These are phyloP conservation scores for Naganishia vaughanmartiniae DNA, from an alignment of 768 basidiomycete species.

Conservation along the genomic window DNA sequence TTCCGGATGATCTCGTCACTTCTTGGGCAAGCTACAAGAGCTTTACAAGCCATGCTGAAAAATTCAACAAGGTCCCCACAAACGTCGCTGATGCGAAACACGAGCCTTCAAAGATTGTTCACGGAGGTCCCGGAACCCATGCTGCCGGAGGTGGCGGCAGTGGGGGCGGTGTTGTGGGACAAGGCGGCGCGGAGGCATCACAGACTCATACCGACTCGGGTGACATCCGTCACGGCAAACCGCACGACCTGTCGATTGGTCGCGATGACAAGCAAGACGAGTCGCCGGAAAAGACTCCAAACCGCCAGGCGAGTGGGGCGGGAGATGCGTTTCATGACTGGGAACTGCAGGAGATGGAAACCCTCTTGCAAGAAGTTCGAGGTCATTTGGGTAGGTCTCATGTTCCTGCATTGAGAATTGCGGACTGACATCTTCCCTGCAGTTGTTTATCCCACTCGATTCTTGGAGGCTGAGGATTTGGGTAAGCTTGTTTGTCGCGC, in stretches of 20 bases:
- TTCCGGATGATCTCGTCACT: slow-evolving; percentile 86
- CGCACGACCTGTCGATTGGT: neutral
- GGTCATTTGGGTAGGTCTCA: slow-evolving; percentile 77
- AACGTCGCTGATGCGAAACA: slow-evolving; percentile 44
- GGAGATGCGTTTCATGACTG: slow-evolving; percentile 73
- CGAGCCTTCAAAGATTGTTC: slow-evolving; percentile 48
- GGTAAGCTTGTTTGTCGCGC: neutral
- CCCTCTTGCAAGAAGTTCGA: slow-evolving; percentile 66
- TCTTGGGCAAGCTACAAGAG: slow-evolving; percentile 97
- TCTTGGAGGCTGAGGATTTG: slow-evolving; percentile 88
- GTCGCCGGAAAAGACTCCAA: neutral
- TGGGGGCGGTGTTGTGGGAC: slow-evolving; percentile 51
- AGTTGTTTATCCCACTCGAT: slow-evolving; percentile 82
- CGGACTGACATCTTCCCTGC: slow-evolving; percentile 1
- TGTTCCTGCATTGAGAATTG: neutral
- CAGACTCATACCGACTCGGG: neutral
- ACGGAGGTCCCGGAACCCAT: slow-evolving; percentile 49
- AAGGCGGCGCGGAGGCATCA: slow-evolving; percentile 34
- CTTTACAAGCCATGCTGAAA: slow-evolving; percentile 59
- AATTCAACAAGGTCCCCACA: slow-evolving; percentile 50
- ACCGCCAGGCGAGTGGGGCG: slow-evolving; percentile 49
- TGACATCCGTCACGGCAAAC: slow-evolving; percentile 8
- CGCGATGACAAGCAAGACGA: slow-evolving; percentile 29
- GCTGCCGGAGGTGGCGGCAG: slow-evolving; percentile 53
- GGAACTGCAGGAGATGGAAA: slow-evolving; percentile 89